phyloP scores from a whole-genome alignment of 441 rosid genomes.

The Dalechampia spathulata region DNA sequence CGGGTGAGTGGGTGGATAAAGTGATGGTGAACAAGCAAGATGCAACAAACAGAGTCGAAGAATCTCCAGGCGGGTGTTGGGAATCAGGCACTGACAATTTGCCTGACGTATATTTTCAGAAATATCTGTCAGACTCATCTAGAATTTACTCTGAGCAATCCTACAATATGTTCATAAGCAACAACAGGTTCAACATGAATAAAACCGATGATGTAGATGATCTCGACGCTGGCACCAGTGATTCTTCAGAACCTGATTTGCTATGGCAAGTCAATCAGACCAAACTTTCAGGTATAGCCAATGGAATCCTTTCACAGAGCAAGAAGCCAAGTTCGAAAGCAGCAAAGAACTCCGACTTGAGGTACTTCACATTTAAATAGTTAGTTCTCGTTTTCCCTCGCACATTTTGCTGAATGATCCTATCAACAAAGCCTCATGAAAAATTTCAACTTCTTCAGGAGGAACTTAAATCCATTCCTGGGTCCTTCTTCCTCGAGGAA shows the following conservation, averaged over 20 bases:
- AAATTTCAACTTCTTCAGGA: conserved; percentile 23
- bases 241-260: conserved; percentile 86
- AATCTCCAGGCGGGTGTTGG: conserved; percentile 50
- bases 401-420: no score
- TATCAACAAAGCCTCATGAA: conserved; percentile 2
- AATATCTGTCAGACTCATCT: conserved; percentile 60
- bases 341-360: conserved; percentile 41
- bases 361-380: conserved; percentile 28
- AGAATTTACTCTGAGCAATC: conserved; percentile 60
- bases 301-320: conserved; percentile 37
- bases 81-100: conserved; percentile 41
- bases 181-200: conserved; percentile 31
- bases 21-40: conserved; percentile 96
- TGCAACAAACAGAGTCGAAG: conserved; percentile 37
- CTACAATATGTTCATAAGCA: conserved; percentile 47
- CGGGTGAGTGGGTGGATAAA: conserved; percentile 91
- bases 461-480: conserved; percentile 36
- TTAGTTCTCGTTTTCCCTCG: no score
- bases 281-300: conserved; percentile 39
- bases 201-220: conserved; percentile 50
- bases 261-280: conserved; percentile 84
- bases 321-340: conserved; percentile 48
- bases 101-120: conserved; percentile 54
- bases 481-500: conserved; percentile 72
- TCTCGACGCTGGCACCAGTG: conserved; percentile 83